These are phyloP conservation scores for Elongisporangium anandrum DNA, from an alignment of 352 stramenopile genomes.

Conservation along the genomic window DNA sequence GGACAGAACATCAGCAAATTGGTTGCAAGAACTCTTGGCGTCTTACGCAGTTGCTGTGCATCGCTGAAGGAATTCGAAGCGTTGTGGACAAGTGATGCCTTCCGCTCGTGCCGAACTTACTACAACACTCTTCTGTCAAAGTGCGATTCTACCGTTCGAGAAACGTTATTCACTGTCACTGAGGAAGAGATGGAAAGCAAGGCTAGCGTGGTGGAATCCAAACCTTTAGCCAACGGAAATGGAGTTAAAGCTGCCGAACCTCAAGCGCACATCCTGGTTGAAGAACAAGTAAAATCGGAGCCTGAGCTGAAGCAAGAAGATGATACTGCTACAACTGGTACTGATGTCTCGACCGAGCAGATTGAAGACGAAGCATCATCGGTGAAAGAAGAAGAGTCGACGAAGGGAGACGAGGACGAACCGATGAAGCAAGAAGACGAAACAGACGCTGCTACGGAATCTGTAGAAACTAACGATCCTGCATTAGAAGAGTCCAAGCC, in stretches of 20 bases:
- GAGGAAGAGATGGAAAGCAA: neutral
- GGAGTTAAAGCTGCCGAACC: neutral
- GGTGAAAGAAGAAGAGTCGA: neutral
- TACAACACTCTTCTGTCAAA: conserved; percentile 58
- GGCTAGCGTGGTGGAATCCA: neutral
- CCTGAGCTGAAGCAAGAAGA: conserved; percentile 1
- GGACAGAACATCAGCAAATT: conserved; percentile 22
- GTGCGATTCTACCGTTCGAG: conserved; percentile 19
- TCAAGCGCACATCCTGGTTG: neutral
- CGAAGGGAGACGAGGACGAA: neutral
- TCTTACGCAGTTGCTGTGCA: conserved; percentile 32
- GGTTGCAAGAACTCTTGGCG: conserved; percentile 39
- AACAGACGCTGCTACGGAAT: conserved; percentile 8
- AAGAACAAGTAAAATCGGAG: conserved; percentile 3
- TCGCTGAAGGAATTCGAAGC: conserved; percentile 56
- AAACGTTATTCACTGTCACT: conserved; percentile 16
- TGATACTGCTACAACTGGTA: neutral
- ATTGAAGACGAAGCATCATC: neutral
- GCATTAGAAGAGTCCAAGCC: conserved; percentile 11
- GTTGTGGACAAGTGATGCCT: conserved; percentile 55
- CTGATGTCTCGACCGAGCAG: conserved; percentile 10
- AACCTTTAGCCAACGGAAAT: neutral
- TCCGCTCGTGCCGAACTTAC: conserved; percentile 43
- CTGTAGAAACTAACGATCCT: conserved; percentile 9
- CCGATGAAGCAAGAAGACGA: conserved; percentile 2